These are phyloP conservation scores for Hyaloraphidium curvatum DNA, from an alignment of 192 early-diverging fungal species.

Conservation along the genomic window DNA sequence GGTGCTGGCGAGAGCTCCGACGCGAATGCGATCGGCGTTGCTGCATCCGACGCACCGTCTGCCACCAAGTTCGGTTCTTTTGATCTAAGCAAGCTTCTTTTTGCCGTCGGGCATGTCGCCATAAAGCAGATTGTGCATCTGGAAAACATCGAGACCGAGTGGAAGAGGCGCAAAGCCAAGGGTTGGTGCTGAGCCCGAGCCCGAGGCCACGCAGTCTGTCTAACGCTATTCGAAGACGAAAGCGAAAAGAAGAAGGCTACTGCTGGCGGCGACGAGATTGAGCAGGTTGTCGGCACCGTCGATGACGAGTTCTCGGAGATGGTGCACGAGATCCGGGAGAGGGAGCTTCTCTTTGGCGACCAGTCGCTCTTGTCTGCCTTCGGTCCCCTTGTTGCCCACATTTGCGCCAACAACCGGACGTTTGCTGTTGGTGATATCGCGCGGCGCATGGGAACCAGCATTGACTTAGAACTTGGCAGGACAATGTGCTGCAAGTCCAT, in stretches of 20 bases:
- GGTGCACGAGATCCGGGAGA: conserved; percentile 68
- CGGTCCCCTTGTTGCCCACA: conserved; percentile 59
- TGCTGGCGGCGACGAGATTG: conserved; percentile 62
- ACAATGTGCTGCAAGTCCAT: conserved; percentile 69
- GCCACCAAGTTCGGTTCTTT: conserved; percentile 17
- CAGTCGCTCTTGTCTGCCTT: conserved; percentile 57
- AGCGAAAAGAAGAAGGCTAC: conserved; percentile 11
- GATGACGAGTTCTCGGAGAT: conserved; percentile 94
- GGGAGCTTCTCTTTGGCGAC: conserved; percentile 68
- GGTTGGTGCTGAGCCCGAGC: neutral
- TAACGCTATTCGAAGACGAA: neutral
- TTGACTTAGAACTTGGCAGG: conserved; percentile 18
- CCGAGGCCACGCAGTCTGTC: neutral
- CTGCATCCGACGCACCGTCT: neutral
- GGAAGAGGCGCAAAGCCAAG: conserved; percentile 57
- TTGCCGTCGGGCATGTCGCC: conserved; percentile 86
- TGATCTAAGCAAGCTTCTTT: conserved; percentile 70
- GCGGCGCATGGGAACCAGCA: neutral
- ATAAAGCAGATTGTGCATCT: conserved; percentile 93
- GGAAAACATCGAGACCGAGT: conserved; percentile 81
- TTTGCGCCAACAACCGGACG: conserved; percentile 60
- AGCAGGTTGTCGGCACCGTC: conserved; percentile 73
- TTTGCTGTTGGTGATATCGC: conserved; percentile 40
- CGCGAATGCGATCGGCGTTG: conserved; percentile 4
- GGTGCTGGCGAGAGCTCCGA: neutral